phyloP scores from a whole-genome alignment of 768 basidiomycete genomes.

The button mushroom (Agaricus bisporus) region DNA sequence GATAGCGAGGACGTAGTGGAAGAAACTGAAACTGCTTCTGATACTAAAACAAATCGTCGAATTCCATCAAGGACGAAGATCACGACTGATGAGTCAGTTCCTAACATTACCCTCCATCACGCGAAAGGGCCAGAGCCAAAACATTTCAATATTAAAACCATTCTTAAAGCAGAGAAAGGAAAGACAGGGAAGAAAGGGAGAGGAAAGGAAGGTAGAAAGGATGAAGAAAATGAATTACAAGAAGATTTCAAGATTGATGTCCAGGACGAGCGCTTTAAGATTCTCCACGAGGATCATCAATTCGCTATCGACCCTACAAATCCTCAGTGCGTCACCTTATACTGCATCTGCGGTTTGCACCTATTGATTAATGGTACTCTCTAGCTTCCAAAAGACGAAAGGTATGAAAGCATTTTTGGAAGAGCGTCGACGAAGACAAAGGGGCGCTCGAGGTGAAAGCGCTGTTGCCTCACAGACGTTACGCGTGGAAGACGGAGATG shows the following conservation, averaged over 20 bases:
- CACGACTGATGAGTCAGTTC: constrained; percentile 59
- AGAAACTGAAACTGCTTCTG: constrained; percentile 6
- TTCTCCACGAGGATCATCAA: constrained; percentile 80
- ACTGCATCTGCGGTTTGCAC: not conserved
- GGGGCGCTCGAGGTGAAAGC: constrained; percentile 15
- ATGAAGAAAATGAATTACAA: constrained; percentile 61
- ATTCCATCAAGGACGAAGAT: constrained; percentile 31
- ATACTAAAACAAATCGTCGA: constrained; percentile 14
- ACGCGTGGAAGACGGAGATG: constrained; percentile 8
- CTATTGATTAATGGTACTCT: constrained; percentile 9
- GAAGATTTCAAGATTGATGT: constrained; percentile 81
- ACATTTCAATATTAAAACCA: constrained; percentile 89
- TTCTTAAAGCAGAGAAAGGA: constrained; percentile 81
- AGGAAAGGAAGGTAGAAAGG: constrained; percentile 25
- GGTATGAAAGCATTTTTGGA: constrained; percentile 80
- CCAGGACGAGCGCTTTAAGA: constrained; percentile 83
- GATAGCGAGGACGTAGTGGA: constrained; percentile 28
- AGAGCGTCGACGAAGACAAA: constrained; percentile 65
- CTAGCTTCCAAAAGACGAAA: constrained; percentile 89
- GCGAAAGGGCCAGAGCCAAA: constrained; percentile 43
- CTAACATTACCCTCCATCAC: constrained; percentile 53
- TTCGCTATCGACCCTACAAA: constrained; percentile 96
- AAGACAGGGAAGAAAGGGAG: constrained; percentile 45
- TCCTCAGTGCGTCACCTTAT: constrained; percentile 65
- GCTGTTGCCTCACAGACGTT: constrained; percentile 11